These are phyloP conservation scores for Xylariales sp. DNA, from an alignment of 2,329 filamentous ascomycete genomes.

Conservation along the genomic window DNA sequence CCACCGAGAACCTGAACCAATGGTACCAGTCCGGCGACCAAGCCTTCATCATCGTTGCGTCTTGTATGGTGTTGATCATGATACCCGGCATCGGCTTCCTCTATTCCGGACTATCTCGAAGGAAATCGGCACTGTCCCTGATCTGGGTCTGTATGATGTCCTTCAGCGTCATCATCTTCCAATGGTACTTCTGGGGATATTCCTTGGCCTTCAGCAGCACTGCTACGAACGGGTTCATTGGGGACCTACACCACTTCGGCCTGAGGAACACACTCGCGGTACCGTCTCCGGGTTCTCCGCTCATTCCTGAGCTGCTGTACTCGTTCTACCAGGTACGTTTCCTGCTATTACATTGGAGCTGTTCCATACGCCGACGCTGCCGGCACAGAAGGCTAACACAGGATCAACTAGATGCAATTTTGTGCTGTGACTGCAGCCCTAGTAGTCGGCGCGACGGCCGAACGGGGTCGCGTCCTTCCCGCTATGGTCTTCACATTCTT, in stretches of 20 bases:
- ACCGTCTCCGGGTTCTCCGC: slow-evolving; percentile 82
- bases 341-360: slow-evolving; percentile 1
- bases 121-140: slow-evolving; percentile 95
- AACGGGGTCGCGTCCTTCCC: slow-evolving; percentile 87
- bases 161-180: slow-evolving; percentile 85
- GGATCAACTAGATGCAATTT: slow-evolving; percentile 98
- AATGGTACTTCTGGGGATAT: slow-evolving; percentile 99
- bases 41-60: slow-evolving; percentile 84
- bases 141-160: slow-evolving; percentile 98
- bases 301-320: slow-evolving; percentile 86
- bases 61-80: slow-evolving; percentile 96
- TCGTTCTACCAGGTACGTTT: slow-evolving; percentile 79
- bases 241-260: slow-evolving; percentile 83
- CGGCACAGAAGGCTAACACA: too few species aligned
- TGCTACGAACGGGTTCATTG: slow-evolving; percentile 85
- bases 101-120: slow-evolving; percentile 93
- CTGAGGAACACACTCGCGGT: slow-evolving; percentile 76
- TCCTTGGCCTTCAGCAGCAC: slow-evolving; percentile 84
- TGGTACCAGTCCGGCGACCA: slow-evolving; percentile 91
- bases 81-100: slow-evolving; percentile 94
- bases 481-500: slow-evolving; percentile 93
- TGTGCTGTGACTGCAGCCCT: slow-evolving; percentile 89
- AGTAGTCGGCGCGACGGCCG: slow-evolving; percentile 84
- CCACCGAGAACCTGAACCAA: slow-evolving; percentile 84
- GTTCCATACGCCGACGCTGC: too few species aligned